A percentile compares a stretch with the other conserved stretches of the same genome.
phyloP scores from a whole-genome alignment of 2,329 filamentous ascomycete species.

The Talaromyces islandicus region DNA sequence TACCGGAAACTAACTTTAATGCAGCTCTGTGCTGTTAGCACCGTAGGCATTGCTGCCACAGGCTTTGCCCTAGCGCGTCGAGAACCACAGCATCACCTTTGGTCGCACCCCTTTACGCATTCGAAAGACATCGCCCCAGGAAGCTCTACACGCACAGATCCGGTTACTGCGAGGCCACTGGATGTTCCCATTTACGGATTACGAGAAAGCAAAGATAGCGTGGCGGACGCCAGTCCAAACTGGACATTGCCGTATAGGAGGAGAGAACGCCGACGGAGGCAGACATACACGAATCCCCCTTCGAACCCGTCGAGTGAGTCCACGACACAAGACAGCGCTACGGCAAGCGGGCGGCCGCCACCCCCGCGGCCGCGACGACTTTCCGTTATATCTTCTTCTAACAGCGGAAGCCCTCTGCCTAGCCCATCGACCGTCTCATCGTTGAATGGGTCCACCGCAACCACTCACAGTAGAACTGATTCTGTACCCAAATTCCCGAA shows the following conservation, averaged over 20 bases:
- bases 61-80: slow-evolving; percentile 53
- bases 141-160: slow-evolving; percentile 19
- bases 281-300: slow-evolving; percentile 29
- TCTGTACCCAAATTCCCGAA: slow-evolving; percentile 42
- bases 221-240: slow-evolving; percentile 13
- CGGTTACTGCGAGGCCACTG: slow-evolving; percentile 1
- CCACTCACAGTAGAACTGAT: slow-evolving; percentile 36
- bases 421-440: slow-evolving; percentile 50
- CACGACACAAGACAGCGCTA: slow-evolving; percentile 12
- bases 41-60: slow-evolving; percentile 54
- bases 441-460: slow-evolving; percentile 48
- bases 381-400: slow-evolving; percentile 41
- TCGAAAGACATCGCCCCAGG: slow-evolving; percentile 20
- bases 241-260: slow-evolving; percentile 10
- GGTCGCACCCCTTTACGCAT: slow-evolving; percentile 16
- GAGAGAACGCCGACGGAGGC: slow-evolving; percentile 29
- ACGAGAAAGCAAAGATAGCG: slow-evolving; percentile 11
- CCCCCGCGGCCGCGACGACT: slow-evolving; percentile 53
- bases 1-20: not conserved
- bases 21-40: slow-evolving; percentile 59
- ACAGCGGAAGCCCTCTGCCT: slow-evolving; percentile 41
- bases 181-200: slow-evolving; percentile 11
- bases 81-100: slow-evolving; percentile 24
- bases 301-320: slow-evolving; percentile 22
- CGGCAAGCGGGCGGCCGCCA: slow-evolving; percentile 33